Evolutionary conservation across 2,329 filamentous ascomycete species (phyloP), one percentile per base, ranked within the genome.

Genomic region (Aspergillus amoenus): DNA sequence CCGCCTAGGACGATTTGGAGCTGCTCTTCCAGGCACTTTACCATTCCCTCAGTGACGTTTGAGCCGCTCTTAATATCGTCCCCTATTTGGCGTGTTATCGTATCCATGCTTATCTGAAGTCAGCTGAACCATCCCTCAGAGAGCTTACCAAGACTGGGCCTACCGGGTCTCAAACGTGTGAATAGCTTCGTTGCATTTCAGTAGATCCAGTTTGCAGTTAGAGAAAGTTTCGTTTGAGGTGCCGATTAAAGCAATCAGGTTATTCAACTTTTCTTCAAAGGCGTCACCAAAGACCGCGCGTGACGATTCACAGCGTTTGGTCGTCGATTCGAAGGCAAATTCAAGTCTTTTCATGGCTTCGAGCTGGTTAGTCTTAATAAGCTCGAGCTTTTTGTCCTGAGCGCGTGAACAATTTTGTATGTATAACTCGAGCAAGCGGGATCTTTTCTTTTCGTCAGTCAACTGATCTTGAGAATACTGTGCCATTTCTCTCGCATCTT

Each of bases 361-460:
- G n/a, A 56, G 43, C 42, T 73, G 70, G n/a, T 64, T 62, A 5
- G 56, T 47, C 56, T 52, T 62, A 17, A 73, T 57, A 12, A 65
- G 22, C 3, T 43, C 52, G 7, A 72, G 39, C 21, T 63, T 61
- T 24, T 56, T 63, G 3, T 60, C 53, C 32, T 73, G 70, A 8
- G 43, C 54, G 15, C 53, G 61, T 18, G 68, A 64, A 40, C 58
- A 60, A 8, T 61, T 65, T 34, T 69, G 66, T 13, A 76, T 74
- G 39, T 70, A 73, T 4, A 62, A 54, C 43, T 76, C 73, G 4
- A 76, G 62, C 2, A 55, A 64, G 3, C 53, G 55, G 0, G 62
- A 63, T 48, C 67, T 66, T 43, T 62, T 73, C 44, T 62, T 71
- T 34, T 76, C 72, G 3, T 68, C 62, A 2, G 56, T 37, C 6